Base-by-base conservation (phyloP, 768 basidiomycete genomes). In the Tremella fuciformis region DNA sequence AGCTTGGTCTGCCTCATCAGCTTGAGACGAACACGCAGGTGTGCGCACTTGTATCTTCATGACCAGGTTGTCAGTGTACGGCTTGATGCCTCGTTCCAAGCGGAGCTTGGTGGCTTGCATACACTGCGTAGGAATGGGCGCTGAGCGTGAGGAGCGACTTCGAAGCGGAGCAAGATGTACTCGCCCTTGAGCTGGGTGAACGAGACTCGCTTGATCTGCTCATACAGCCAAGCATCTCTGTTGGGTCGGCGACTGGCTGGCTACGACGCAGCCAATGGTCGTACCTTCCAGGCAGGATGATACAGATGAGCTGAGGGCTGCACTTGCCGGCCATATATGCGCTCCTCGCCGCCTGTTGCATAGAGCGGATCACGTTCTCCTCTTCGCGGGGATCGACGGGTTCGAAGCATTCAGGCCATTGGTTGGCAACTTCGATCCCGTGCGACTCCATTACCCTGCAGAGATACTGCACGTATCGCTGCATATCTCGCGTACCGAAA, bases 51-150 rank as follows among this genome's bases (percentile, higher is more conserved):
- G 71, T 38, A 73, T 67, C 64, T 73, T 73, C 71, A 73, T 69
- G 26, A 67, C 64, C 24, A 73, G 48, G 52, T 76, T 76, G 6
- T 65, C 73, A 34, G 71, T 74, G 46, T 77, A 75, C 8, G 74
- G 68, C 13, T 67, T 67, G 1, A 73, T 67, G 19, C 74, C 69
- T 34, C 65, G 54, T 0, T 65, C 57, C n/a, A 29, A 61, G n/a
- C 61, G 47, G 53, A 75, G 60, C 59, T 75, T 75, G 51, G 65
- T 56, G 3, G 70, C 68, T 62, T 74, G 72, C 57, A 77, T 69
- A 38, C 76, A 77, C 55, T 77, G 76, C 2, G 76, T 77, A 2
- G 73, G 70, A 8, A 77, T 74, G 1, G 75, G 75, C 44, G 29
- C 69, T 69, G 22, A 46, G 18, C 11, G 38, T 50, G 25, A 54